These are phyloP conservation scores for Aspergillus ostianus DNA, from an alignment of 495 filamentous ascomycete genomes.

Conservation along the genomic window DNA sequence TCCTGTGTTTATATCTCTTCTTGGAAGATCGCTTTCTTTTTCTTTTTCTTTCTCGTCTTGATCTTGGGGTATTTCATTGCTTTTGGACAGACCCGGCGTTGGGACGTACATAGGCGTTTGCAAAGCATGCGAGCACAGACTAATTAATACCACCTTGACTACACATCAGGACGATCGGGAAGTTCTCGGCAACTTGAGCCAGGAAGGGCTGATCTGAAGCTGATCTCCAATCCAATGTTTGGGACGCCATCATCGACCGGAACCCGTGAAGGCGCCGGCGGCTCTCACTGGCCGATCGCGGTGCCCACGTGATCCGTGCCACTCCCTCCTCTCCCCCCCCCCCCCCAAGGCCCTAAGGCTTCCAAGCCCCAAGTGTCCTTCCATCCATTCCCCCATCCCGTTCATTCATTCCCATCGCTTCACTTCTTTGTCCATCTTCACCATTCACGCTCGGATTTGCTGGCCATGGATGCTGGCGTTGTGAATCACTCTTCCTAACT, in stretches of 20 bases:
- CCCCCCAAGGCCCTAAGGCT: constrained; percentile 8
- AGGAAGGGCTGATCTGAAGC: not conserved
- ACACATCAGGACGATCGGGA: not conserved
- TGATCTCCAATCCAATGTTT: constrained; percentile 22
- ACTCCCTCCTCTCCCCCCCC: constrained; percentile 5
- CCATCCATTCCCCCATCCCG: constrained; percentile 6
- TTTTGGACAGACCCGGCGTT: constrained; percentile 22
- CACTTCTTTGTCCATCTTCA: not conserved
- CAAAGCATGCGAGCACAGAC: constrained; percentile 23
- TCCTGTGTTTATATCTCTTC: constrained; percentile 18
- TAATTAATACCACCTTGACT: constrained; percentile 38
- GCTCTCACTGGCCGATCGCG: constrained; percentile 41
- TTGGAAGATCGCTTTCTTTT: constrained; percentile 11
- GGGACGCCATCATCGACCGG: constrained; percentile 2
- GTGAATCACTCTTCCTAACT: constrained; percentile 12
- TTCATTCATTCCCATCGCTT: constrained; percentile 10
- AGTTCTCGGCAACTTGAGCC: not conserved
- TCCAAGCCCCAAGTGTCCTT: constrained; percentile 6
- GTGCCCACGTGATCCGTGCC: constrained; percentile 34
- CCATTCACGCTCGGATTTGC: not conserved
- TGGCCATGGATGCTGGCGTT: constrained; percentile 12
- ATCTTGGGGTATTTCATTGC: constrained; percentile 15
- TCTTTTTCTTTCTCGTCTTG: constrained; percentile 25
- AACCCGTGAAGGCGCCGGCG: constrained; percentile 43
- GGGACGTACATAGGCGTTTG: constrained; percentile 36